Percentiles rank a stretch among this genome's conserved stretches.
Conservation (phyloP, 169 alveolate genomes). For the Plasmodium sp. region DNA sequence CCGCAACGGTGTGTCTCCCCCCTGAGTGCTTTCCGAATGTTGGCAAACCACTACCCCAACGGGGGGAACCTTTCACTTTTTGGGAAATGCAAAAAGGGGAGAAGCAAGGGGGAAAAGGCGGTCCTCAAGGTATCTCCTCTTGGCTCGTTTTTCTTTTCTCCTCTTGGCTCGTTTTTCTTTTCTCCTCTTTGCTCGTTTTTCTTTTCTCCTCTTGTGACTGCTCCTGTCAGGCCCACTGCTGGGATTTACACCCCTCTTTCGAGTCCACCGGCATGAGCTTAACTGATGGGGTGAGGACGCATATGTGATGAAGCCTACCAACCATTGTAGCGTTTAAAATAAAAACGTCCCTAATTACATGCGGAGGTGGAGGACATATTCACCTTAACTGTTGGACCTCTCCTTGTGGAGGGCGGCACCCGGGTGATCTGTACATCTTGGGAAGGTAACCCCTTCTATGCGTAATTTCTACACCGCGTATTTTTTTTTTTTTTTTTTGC, state of each 20-base stretch:
- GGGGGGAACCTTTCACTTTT: neutral
- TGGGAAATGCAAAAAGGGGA: neutral
- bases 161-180: too few species aligned
- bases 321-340: neutral
- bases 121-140: neutral
- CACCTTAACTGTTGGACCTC: neutral
- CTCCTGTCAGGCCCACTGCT: neutral
- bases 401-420: neutral
- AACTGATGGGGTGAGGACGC: neutral
- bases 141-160: too few species aligned
- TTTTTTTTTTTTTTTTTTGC: neutral
- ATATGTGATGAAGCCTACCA: neutral
- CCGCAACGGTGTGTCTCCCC: neutral
- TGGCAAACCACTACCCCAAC: neutral
- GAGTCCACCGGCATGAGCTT: neutral
- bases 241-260: neutral
- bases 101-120: neutral
- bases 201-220: neutral
- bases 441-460: neutral
- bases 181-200: neutral
- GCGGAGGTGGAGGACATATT: neutral
- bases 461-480: neutral
- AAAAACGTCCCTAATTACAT: neutral
- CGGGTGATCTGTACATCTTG: neutral
- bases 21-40: neutral